Evolutionary conservation across 2,329 filamentous ascomycete genomes (phyloP).

Genomic region (Fusarium brachygibbosum): DNA sequence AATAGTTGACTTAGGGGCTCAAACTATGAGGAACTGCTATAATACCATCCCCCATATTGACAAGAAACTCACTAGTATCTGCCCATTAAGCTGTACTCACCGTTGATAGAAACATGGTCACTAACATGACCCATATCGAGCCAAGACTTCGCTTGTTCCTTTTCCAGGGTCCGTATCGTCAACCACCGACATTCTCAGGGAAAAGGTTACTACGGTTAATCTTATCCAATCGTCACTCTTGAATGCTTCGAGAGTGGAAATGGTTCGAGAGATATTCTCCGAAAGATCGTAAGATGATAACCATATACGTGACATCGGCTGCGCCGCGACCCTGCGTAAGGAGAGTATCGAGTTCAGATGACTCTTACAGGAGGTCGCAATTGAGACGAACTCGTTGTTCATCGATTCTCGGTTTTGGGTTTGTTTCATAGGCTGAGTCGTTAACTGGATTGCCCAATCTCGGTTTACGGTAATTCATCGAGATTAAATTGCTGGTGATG

Average conservation of each 20-base stretch:
- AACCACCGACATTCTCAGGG: conserved; percentile 7
- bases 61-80: background rate
- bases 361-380: background rate
- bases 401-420: background rate
- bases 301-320: conserved; percentile 11
- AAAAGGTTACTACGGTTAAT: conserved; percentile 18
- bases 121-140: conserved; percentile 13
- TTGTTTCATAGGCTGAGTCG: background rate
- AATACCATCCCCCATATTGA: background rate
- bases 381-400: background rate
- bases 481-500: background rate
- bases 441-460: background rate
- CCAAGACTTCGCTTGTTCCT: conserved; percentile 25
- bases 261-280: conserved; percentile 19
- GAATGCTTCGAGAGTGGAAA: conserved; percentile 11
- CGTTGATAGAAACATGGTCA: background rate
- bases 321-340: conserved; percentile 15
- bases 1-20: background rate
- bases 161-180: conserved; percentile 23
- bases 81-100: background rate
- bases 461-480: background rate
- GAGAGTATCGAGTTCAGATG: background rate
- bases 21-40: background rate
- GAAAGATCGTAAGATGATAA: conserved; percentile 8
- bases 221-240: conserved; percentile 13